phyloP scores from a whole-genome alignment of 75 land plant genomes.

The Cunninghamia lanceolata region DNA sequence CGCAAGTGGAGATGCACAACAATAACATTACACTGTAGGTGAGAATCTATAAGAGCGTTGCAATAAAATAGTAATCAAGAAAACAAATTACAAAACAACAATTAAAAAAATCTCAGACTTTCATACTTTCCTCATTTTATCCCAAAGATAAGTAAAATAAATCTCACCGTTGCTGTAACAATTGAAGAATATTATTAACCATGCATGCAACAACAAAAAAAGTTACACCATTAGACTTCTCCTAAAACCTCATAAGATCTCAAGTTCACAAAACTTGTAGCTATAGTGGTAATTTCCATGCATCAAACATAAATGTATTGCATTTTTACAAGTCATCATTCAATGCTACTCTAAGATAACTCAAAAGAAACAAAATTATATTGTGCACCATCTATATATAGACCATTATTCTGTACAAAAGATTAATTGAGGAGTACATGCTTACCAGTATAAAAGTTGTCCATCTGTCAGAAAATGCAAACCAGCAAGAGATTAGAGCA shows the following conservation, averaged over 20 bases:
- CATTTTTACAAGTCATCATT: no score
- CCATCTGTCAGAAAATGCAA: slow-evolving; percentile 63
- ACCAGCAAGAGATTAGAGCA: not conserved
- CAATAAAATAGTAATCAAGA: not conserved
- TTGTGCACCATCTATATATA: not conserved
- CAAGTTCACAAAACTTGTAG: not conserved
- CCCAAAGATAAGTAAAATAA: not conserved
- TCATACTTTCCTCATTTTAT: no score
- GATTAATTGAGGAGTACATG: not conserved
- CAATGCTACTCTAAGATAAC: no score
- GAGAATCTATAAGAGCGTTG: not conserved
- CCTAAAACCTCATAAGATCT: not conserved
- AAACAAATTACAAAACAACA: not conserved
- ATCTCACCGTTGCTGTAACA: slow-evolving; percentile 60
- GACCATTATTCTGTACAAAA: not conserved
- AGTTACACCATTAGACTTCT: not conserved
- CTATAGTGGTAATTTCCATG: not conserved
- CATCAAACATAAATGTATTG: no score
- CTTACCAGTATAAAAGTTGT: slow-evolving; percentile 93
- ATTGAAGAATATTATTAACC: not conserved
- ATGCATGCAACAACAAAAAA: not conserved
- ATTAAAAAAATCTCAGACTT: not conserved
- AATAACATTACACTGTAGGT: slow-evolving; percentile 4
- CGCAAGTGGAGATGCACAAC: slow-evolving; percentile 8
- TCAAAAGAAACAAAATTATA: not conserved